Base-by-base conservation (phyloP, 1,139 yeast species). In the Blastobotrys aristatus region DNA sequence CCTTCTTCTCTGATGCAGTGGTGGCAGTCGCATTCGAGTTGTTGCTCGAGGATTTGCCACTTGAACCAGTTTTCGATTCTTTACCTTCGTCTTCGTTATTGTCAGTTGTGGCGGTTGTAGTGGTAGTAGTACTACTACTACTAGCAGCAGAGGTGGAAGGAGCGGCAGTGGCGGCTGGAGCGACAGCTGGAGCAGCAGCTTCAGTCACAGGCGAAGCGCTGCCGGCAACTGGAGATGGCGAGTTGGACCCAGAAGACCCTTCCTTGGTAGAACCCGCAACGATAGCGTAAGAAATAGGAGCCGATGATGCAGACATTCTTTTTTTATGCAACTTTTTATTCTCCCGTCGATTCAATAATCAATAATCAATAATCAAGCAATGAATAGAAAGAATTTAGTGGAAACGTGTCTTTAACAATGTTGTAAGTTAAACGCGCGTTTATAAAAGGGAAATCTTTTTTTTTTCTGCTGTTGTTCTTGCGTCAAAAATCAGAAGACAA, bases 281-380 rank as follows among this genome's bases (percentile, higher is more conserved):
- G 24, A 58, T 56, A 41, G 66, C 66, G 51, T 62, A 62, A 39
- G 66, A 62, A 33, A 62, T 52, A 26, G 62, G 58, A 48, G 63
- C 42, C n/a, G 42, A 39, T 36, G 42, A 42, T 36, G 44, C 41
- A 37, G 44, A 38, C 45, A 35, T 39, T 30, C 16, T 31, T 31
- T 31, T 31, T 30, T 34, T 7, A 30, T 30, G 33, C 33, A 30
- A 30, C 22, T 17, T 31, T n/a, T 7, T 14, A 21, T 33, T 3
- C 16, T 17, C 36, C 21, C 36, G 36, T 32, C 4, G 7, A 4
- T 31, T 5, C 6, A n/a, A n/a, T n/a, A n/a, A n/a, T n/a, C n/a
- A n/a, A n/a, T n/a, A n/a, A n/a, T n/a, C n/a, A n/a, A n/a, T n/a
- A n/a, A n/a, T n/a, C n/a, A n/a, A n/a, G n/a, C n/a, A n/a, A n/a